Base-by-base conservation (phyloP, 2,329 filamentous ascomycete species). In the Blastomyces parvus region DNA sequence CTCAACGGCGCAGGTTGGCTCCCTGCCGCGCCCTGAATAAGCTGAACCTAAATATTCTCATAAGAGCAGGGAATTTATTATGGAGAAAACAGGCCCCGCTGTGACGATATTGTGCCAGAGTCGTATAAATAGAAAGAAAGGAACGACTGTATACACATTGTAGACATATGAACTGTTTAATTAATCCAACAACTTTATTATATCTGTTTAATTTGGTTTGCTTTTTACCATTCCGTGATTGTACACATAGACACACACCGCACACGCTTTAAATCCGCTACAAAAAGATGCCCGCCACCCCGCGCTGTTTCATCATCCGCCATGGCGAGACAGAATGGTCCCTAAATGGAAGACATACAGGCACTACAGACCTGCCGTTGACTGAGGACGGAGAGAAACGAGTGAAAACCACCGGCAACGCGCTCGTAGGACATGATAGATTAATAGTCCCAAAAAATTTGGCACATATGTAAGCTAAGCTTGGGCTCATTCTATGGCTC, bases 291-390 rank as follows among this genome's bases (percentile, higher is more conserved):
- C 76, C 79, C 77, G 66, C 74, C 1, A 85, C 87, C 1, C 89
- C 90, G 1, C 84, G 89, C 61, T 86, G 90, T 73, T 93, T 93
- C 79, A 85, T 94, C 69, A 79, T 91, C 74, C 90, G 92, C 69
- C 92, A 97, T 73, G 93, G 92, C 77, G 91, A 97, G 79, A 97
- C 92, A 3, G 91, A 96, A 80, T 97, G 92, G 92, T 95, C 90
- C 5, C 85, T 96, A 58, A 88, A 88, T 69, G 92, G 91, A 63
- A 83, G 86, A 61, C 90, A 97, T 77, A 97, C 93, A 0, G 89
- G 91, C 60, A 82, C 80, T 36, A 89, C 89, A n/a, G 92, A 97
- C 71, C 89, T 97, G 3, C 87, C 91, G 0, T 81, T 97, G 46
- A 97, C 92, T 0, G 78, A 82, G 60, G 88, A 90, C 72, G 93